phyloP scores from a whole-genome alignment of 2,329 filamentous ascomycete genomes.

The Fusarium torulosum region DNA sequence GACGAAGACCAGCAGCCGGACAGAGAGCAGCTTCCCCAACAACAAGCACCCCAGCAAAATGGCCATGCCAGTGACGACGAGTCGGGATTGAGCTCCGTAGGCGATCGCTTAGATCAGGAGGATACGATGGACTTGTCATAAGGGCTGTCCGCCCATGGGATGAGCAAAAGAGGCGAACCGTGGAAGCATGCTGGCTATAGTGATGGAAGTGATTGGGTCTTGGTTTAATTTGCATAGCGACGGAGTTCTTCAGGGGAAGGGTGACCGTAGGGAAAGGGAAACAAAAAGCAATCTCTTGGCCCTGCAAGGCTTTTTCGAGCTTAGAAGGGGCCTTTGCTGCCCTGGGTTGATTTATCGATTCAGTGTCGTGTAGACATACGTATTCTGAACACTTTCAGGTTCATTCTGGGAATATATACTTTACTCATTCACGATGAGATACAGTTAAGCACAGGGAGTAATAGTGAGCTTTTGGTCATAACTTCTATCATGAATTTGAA shows the following conservation, averaged over 20 bases:
- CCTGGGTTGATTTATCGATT: slow-evolving; percentile 8
- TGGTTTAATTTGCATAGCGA: slow-evolving; percentile 48
- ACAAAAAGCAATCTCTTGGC: slow-evolving; percentile 23
- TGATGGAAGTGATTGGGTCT: slow-evolving; percentile 14
- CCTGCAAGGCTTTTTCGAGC: slow-evolving; percentile 4
- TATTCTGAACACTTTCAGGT: slow-evolving; percentile 5
- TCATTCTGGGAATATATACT: slow-evolving; percentile 1
- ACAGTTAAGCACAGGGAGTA: neutral
- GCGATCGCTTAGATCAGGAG: slow-evolving; percentile 59
- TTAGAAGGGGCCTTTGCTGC: slow-evolving; percentile 2
- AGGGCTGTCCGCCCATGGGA: neutral
- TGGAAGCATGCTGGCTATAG: neutral
- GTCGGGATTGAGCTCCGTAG: slow-evolving; percentile 69
- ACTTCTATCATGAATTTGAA: slow-evolving; percentile 10
- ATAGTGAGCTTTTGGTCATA: neutral
- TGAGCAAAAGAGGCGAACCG: neutral
- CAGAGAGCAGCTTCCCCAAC: slow-evolving; percentile 10
- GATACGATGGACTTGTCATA: slow-evolving; percentile 63
- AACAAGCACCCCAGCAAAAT: slow-evolving; percentile 40
- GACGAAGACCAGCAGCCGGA: slow-evolving; percentile 18
- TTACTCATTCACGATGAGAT: neutral
- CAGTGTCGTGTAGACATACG: neutral
- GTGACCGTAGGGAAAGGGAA: slow-evolving; percentile 17
- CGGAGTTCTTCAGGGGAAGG: slow-evolving; percentile 44
- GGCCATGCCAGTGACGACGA: slow-evolving; percentile 54